These are phyloP conservation scores for Madurella fahalii DNA, from an alignment of 2,329 filamentous ascomycete species.

Conservation along the genomic window DNA sequence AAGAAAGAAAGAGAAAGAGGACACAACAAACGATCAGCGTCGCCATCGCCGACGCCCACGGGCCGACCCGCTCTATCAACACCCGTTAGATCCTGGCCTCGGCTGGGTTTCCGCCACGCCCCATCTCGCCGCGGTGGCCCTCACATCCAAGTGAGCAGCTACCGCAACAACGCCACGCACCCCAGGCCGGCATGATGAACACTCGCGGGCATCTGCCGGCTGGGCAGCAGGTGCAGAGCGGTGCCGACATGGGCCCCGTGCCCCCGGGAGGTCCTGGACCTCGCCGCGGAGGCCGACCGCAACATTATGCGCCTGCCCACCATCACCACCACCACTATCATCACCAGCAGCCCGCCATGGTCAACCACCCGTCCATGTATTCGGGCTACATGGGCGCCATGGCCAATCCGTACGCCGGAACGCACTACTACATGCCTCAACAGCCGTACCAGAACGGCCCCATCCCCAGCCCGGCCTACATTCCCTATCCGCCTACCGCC, in stretches of 20 bases:
- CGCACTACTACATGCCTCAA: slow-evolving; percentile 45
- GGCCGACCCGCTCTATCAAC: slow-evolving; percentile 5
- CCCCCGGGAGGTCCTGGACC: slow-evolving; percentile 29
- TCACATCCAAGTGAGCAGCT: slow-evolving; percentile 31
- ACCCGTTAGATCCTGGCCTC: slow-evolving; percentile 8
- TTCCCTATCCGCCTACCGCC: slow-evolving; percentile 41
- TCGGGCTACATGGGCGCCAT: slow-evolving; percentile 38
- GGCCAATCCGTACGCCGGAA: slow-evolving; percentile 23
- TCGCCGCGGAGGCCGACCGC: slow-evolving; percentile 33
- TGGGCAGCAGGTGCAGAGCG: slow-evolving; percentile 60
- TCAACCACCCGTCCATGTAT: slow-evolving; percentile 43
- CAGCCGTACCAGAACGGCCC: slow-evolving; percentile 50
- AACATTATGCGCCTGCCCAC: slow-evolving; percentile 31
- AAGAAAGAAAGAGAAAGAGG: background rate
- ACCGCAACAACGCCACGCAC: slow-evolving; percentile 29
- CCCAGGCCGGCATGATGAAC: slow-evolving; percentile 74
- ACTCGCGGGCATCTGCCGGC: slow-evolving; percentile 67
- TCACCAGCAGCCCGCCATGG: slow-evolving; percentile 35
- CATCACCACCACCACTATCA: slow-evolving; percentile 35
- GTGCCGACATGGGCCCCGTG: slow-evolving; percentile 33
- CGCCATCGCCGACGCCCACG: slow-evolving; percentile 7
- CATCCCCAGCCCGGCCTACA: slow-evolving; percentile 42
- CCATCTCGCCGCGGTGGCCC: slow-evolving; percentile 28
- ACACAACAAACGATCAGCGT: background rate
- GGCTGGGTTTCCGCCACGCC: slow-evolving; percentile 11